Conservation (phyloP, 2,329 filamentous ascomycete species). For the Fusarium scirpi region DNA sequence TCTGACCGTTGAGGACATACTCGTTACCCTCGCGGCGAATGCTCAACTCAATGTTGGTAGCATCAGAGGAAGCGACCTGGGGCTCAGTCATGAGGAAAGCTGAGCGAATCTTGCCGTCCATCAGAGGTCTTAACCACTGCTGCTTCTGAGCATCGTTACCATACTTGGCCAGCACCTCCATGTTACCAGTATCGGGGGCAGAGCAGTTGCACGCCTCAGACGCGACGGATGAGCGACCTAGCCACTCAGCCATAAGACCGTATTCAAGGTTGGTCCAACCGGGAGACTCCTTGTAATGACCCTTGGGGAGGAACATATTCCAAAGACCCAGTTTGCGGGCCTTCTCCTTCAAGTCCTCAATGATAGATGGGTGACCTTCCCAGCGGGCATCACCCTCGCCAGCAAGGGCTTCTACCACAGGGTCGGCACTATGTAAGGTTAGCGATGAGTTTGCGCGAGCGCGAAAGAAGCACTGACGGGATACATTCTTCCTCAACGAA, state of each 20-base stretch:
- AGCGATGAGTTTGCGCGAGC: conserved; percentile 1
- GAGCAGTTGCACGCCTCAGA: conserved; percentile 91
- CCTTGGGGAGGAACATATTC: conserved; percentile 98
- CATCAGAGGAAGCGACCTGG: conserved; percentile 88
- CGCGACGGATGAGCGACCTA: conserved; percentile 86
- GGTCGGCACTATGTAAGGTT: conserved; percentile 71
- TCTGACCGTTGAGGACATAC: conserved; percentile 93
- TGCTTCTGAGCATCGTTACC: conserved; percentile 87
- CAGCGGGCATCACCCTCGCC: conserved; percentile 82
- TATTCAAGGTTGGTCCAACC: conserved; percentile 97
- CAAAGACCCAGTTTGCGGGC: conserved; percentile 87
- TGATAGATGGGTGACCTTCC: conserved; percentile 80
- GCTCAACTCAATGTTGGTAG: conserved; percentile 88
- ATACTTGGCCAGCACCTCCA: conserved; percentile 95
- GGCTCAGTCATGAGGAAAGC: conserved; percentile 97
- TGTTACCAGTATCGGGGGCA: conserved; percentile 93
- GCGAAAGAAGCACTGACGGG: conserved; percentile 63
- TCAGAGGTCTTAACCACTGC: conserved; percentile 82
- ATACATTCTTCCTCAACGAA: conserved; percentile 98
- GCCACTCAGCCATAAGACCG: conserved; percentile 94
- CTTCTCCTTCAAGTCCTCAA: conserved; percentile 90
- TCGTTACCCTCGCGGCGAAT: conserved; percentile 87
- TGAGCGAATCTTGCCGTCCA: conserved; percentile 87
- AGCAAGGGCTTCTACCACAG: conserved; percentile 82
- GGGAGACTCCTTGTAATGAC: conserved; percentile 94